A percentile compares a stretch with the other conserved stretches of the same genome.
Conservation (phyloP, 208 protist species). For the Leishmania major region DNA sequence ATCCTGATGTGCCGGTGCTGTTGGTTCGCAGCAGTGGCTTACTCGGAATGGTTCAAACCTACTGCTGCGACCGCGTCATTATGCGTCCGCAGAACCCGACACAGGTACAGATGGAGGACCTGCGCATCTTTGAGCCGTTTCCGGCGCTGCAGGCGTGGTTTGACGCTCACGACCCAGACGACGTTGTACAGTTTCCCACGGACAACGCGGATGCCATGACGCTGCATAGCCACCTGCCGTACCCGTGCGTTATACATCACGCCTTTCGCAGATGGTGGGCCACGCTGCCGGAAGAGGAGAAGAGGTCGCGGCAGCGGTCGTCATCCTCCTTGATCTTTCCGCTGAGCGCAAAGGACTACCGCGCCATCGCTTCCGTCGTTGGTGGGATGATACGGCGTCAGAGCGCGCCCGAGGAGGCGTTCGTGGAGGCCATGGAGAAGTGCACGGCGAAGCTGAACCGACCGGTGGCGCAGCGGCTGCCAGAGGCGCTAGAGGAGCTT, state of each 20-base stretch:
- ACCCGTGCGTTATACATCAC: slow-evolving; percentile 82
- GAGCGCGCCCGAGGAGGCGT: slow-evolving; percentile 46
- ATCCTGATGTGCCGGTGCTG: slow-evolving; percentile 72
- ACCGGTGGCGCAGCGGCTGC: slow-evolving; percentile 23
- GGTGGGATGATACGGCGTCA: slow-evolving; percentile 33
- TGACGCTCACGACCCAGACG: slow-evolving; percentile 48
- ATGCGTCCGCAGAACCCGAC: slow-evolving; percentile 47
- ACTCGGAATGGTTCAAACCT: slow-evolving; percentile 88
- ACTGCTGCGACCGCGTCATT: slow-evolving; percentile 51
- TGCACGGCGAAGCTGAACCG: slow-evolving; percentile 60
- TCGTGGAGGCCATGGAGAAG: slow-evolving; percentile 61
- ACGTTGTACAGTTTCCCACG: slow-evolving; percentile 47
- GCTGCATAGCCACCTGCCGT: slow-evolving; percentile 88
- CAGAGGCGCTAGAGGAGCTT: slow-evolving; percentile 23
- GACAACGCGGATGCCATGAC: slow-evolving; percentile 33
- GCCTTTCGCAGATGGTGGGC: slow-evolving; percentile 53
- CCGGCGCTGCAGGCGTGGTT: slow-evolving; percentile 71
- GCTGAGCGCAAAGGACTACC: slow-evolving; percentile 22
- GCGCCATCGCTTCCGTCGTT: slow-evolving; percentile 5
- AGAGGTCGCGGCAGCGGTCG: neutral
- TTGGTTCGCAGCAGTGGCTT: slow-evolving; percentile 85
- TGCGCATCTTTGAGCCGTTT: slow-evolving; percentile 92
- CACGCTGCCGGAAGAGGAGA: slow-evolving; percentile 2
- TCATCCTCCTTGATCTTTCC: slow-evolving; percentile 9
- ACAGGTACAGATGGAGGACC: slow-evolving; percentile 71